Percentiles rank a stretch among this genome's conserved stretches.
Evolutionary conservation across 2,329 filamentous ascomycete genomes (phyloP).

Genomic region (Colletotrichum sojae): DNA sequence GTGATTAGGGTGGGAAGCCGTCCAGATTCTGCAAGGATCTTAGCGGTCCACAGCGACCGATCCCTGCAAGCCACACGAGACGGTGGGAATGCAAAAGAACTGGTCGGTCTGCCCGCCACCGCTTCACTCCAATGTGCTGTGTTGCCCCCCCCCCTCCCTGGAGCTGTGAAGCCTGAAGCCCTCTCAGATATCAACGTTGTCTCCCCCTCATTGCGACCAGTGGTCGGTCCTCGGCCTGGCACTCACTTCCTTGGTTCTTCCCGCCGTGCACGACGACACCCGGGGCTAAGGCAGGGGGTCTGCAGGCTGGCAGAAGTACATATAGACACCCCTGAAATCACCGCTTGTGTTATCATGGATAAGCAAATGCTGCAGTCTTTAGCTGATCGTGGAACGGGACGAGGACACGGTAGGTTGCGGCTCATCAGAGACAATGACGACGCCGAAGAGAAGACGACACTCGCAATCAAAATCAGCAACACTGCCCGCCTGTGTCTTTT

Average conservation of each 20-base stretch:
- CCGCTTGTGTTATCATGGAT: background rate
- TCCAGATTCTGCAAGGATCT: conserved; percentile 39
- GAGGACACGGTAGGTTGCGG: no score
- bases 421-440: conserved; percentile 5
- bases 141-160: background rate
- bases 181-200: background rate
- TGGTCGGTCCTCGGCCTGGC: conserved; percentile 28
- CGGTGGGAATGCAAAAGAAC: conserved; percentile 33
- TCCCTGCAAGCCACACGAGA: conserved; percentile 41
- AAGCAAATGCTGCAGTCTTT: background rate
- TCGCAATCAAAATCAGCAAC: background rate
- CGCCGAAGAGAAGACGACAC: conserved; percentile 1
- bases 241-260: conserved; percentile 26
- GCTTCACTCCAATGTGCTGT: background rate
- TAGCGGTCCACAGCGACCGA: conserved; percentile 33
- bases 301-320: conserved; percentile 11
- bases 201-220: background rate
- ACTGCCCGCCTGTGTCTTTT: background rate
- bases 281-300: conserved; percentile 40
- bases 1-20: conserved; percentile 41
- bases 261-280: conserved; percentile 27
- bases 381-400: conserved; percentile 8
- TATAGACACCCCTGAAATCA: conserved; percentile 31
- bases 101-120: conserved; percentile 29
- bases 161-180: no score